Evolutionary conservation across 2,329 filamentous ascomycete species (phyloP).

Genomic region (Calycina marina): DNA sequence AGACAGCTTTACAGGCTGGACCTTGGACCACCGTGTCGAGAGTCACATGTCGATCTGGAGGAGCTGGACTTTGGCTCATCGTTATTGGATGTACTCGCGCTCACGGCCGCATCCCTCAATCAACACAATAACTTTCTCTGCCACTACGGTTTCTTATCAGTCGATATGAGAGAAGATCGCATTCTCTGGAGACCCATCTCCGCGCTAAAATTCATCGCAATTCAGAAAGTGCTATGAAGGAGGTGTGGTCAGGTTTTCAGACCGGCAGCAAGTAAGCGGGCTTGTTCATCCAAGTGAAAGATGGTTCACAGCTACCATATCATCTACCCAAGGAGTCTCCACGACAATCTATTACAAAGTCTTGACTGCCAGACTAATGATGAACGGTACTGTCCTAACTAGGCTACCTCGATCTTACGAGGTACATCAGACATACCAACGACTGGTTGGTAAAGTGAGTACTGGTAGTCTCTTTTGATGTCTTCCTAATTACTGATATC

Average conservation of each 20-base stretch:
- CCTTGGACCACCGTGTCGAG: conserved; percentile 12
- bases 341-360: conserved; percentile 32
- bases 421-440: conserved; percentile 7
- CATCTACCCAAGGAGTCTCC: neutral
- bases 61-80: conserved; percentile 21
- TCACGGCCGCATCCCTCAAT: too few relatives aligned
- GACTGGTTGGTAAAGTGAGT: conserved; percentile 11
- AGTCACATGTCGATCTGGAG: conserved; percentile 24
- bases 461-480: neutral
- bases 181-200: conserved; percentile 11
- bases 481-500: conserved; percentile 15
- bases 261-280: conserved; percentile 15
- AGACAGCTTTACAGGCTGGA: conserved; percentile 31
- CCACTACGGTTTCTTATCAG: conserved; percentile 17
- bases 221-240: conserved; percentile 10
- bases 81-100: conserved; percentile 24
- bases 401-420: conserved; percentile 33
- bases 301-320: conserved; percentile 22
- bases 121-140: conserved; percentile 25
- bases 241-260: conserved; percentile 20
- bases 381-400: conserved; percentile 34
- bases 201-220: conserved; percentile 9
- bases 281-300: conserved; percentile 17
- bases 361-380: conserved; percentile 34
- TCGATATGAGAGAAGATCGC: conserved; percentile 6